Base-by-base conservation (phyloP, 805 yeast species). In the Saccharomycopsis javanensis region DNA sequence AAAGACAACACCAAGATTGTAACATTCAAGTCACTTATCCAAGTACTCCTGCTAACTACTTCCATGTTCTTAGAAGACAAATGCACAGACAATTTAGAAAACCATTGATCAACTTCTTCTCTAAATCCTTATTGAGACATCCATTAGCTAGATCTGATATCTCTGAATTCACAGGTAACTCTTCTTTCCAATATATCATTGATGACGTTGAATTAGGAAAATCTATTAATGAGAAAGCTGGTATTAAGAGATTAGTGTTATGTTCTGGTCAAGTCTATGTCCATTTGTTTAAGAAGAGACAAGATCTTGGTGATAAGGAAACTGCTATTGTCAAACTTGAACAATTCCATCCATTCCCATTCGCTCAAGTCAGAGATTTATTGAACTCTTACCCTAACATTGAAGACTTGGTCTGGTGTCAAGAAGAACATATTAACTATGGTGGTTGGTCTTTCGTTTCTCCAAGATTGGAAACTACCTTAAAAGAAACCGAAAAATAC, bases 311-410 rank as follows among this genome's bases (percentile, higher is more conserved):
- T 54, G 85, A 88, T 73, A 88, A 81, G 72, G 82, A 82, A 65
- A 89, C 97, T 59, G 97, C 98, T 2, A 77, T 94, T 72, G 72
- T 91, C 67, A 88, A 84, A 75, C 68, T 94, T 66, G 99, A 94
- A 76, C 98, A 94, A 78, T 70, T 91, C 68, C 97, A 94, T 70
- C 99, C 99, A 73, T 94, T 94, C 97, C 99, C 99, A 74, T 94
- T 77, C 75, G 91, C 94, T 57, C 97, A 88, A 77, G 75, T 94
- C 66, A 85, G 88, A 69, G 97, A 92, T 65, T 75, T 88, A 28
- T 75, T 94, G 66, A 77, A 86, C 74, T 71, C 82, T 52, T 94
- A 86, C 78, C 89, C 95, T 67, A 83, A 82, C 71, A 70, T 85
- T 61, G 84, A 86, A 71, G 99, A 94, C 71, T 75, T 94, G 64